phyloP scores from a whole-genome alignment of 108 stramenopile species.

The Cyclostephanos invisitatus region DNA sequence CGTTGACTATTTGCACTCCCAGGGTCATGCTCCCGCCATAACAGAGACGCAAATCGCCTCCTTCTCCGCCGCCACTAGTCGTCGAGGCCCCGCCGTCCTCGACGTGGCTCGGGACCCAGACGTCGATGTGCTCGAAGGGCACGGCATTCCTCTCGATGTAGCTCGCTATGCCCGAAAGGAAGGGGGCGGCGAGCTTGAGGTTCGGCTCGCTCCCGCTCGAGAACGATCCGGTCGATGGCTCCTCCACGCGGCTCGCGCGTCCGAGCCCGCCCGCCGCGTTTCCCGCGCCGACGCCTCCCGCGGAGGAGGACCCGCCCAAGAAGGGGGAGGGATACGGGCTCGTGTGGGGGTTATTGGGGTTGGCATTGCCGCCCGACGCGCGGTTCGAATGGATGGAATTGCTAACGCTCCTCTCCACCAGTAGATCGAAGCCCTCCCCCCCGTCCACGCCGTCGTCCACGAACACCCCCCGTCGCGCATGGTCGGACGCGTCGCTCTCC shows the following conservation, averaged over 20 bases:
- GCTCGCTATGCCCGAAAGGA: conserved; percentile 62
- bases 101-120: conserved; percentile 78
- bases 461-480: conserved; percentile 65
- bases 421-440: background rate
- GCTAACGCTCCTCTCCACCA: background rate
- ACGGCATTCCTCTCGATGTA: conserved; percentile 72
- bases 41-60: conserved; percentile 46
- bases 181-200: conserved; percentile 64
- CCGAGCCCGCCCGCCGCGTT: background rate
- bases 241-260: background rate
- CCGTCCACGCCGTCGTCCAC: conserved; percentile 53
- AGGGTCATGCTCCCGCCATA: conserved; percentile 77
- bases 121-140: conserved; percentile 89
- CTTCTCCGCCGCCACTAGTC: background rate
- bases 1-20: conserved; percentile 50
- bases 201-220: conserved; percentile 8
- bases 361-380: background rate
- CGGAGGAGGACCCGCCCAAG: background rate
- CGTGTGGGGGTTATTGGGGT: too few species aligned
- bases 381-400: background rate
- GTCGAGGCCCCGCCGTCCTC: background rate
- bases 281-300: too few species aligned
- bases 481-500: conserved; percentile 54
- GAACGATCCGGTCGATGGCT: background rate
- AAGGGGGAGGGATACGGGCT: background rate